phyloP scores from a whole-genome alignment of 2,329 filamentous ascomycete genomes.

The Fusarium humuli region DNA sequence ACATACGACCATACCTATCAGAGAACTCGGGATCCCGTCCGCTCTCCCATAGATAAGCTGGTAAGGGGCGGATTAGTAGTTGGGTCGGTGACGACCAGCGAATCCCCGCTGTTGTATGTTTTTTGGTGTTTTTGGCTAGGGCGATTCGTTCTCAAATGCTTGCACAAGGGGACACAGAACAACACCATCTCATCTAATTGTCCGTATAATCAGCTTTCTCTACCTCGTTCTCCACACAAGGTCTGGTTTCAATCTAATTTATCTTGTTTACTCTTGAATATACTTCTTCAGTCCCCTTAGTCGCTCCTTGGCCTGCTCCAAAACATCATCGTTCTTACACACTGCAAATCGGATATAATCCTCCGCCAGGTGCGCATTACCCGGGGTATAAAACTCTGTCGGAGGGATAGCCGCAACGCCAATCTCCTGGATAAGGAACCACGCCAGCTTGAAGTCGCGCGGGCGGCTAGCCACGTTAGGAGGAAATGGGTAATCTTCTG shows the following conservation, averaged over 20 bases:
- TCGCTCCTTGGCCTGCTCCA: conserved; percentile 82
- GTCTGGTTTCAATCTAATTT: background rate
- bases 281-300: conserved; percentile 79
- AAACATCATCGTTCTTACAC: conserved; percentile 90
- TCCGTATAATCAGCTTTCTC: conserved; percentile 4
- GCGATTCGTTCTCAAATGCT: background rate
- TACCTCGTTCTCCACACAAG: background rate
- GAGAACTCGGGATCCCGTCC: too few relatives aligned
- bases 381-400: conserved; percentile 94
- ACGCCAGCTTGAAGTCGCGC: conserved; percentile 92
- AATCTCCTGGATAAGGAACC: conserved; percentile 97
- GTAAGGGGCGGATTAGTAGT: background rate
- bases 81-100: background rate
- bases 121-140: background rate
- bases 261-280: conserved; percentile 56
- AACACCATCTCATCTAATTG: conserved; percentile 11
- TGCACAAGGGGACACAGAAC: background rate
- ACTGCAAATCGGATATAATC: conserved; percentile 96
- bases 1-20: background rate
- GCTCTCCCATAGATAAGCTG: background rate
- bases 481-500: conserved; percentile 87
- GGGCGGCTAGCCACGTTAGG: conserved; percentile 86
- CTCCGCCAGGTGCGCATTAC: conserved; percentile 85
- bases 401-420: conserved; percentile 96
- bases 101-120: background rate